Evolutionary conservation across 129 eudicot genomes (phyloP), one percentile per base, ranked within the genome.

Genomic region (Scalesia atractyloides): DNA sequence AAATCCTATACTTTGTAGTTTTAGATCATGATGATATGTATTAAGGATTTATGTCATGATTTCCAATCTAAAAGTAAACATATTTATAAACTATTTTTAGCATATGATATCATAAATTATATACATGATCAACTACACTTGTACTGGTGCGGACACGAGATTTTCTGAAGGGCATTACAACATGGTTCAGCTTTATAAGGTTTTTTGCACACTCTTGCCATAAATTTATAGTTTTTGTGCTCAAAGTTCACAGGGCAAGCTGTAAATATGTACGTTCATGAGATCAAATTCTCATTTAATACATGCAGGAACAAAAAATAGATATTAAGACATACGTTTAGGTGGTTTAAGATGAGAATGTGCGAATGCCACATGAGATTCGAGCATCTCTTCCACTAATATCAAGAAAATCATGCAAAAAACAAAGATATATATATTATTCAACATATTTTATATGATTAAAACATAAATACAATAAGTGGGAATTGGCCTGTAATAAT

Each of bases 1-100:
- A 7, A 70, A 70, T 41, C 75, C 66, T 54, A 39, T 56, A 54
- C 39, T 73, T 49, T 73, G 78, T 63, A 20, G 44, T 49, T 26
- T 19, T 3, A 19, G 13, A 44, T 22, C n/a, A 17, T 73, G 37
- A 58, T 26, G 24, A 22, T 24, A 12, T 24, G 10, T 41, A 41
- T 9, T 41, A 41, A 41, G 44, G 46, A 41, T 41, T 41, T 41
- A 7, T 41, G 46, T 0, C 46, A 41, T 41, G 46, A 6, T 41
- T 41, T 41, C 9, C 46, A 41, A 41, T 41, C 46, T 41, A 6
- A 9, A 41, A 41, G 2, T 7, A 41, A 9, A 41, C 0, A 7
- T 41, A 7, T 41, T 41, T 41, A 41, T 6, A 8, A 41, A 41
- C 11, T 9, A 41, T 41, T 41, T 36, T 41, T 11, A 41, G 8